Conservation (phyloP, 768 basidiomycete genomes). For the Agaricus subrufescens region DNA sequence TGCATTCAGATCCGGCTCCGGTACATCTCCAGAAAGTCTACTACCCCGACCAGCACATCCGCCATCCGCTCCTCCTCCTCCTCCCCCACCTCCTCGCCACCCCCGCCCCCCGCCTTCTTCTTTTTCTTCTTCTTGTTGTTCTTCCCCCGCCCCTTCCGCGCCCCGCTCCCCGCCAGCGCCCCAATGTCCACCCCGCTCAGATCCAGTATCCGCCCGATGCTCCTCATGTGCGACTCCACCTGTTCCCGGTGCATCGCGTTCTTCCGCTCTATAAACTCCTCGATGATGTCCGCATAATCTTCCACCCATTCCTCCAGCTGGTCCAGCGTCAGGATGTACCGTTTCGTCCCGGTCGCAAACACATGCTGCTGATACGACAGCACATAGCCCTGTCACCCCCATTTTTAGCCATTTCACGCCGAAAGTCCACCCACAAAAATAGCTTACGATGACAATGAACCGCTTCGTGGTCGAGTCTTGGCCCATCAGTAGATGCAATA, state of each 20-base stretch:
- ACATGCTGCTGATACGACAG: constrained; percentile 12
- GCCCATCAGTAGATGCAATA: constrained; percentile 10
- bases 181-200: constrained; percentile 9
- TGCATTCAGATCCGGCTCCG: constrained; percentile 3
- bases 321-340: constrained; percentile 8
- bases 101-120: not conserved
- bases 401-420: not conserved
- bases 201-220: constrained; percentile 6
- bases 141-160: constrained; percentile 3
- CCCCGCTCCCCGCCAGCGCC: not conserved
- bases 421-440: not conserved
- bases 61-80: constrained; percentile 6
- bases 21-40: constrained; percentile 11
- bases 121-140: constrained; percentile 10
- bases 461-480: constrained; percentile 11
- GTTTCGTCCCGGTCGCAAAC: constrained; percentile 12
- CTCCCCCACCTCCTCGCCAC: not conserved
- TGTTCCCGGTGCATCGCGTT: constrained; percentile 10
- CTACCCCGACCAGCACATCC: constrained; percentile 5
- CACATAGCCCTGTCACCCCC: constrained; percentile 7
- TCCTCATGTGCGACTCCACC: constrained; percentile 11
- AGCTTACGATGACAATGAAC: constrained; percentile 10
- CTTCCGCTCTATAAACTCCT: constrained; percentile 11
- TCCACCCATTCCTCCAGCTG: constrained; percentile 11
- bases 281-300: constrained; percentile 9